Percentiles rank a stretch among this genome's conserved stretches.
Conservation (phyloP, 345 rosid genomes). For the Moricandia arvensis region DNA sequence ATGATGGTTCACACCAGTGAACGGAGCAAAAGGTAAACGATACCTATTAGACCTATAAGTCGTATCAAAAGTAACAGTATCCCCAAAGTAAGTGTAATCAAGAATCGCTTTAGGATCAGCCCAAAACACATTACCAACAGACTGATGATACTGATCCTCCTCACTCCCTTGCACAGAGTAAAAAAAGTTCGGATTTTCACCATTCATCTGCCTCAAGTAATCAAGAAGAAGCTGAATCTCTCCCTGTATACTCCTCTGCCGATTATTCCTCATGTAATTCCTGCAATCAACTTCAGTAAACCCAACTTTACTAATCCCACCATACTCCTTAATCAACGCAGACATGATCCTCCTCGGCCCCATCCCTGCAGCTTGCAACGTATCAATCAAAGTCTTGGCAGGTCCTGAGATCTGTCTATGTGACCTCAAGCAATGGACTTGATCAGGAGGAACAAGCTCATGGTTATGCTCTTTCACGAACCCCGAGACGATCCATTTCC, state of each 20-base stretch:
- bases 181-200: constrained; percentile 43
- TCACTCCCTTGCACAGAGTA: constrained; percentile 44
- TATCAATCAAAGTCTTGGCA: constrained; percentile 62
- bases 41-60: constrained; percentile 54
- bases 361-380: constrained; percentile 65
- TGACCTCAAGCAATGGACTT: constrained; percentile 57
- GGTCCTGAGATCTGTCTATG: constrained; percentile 64
- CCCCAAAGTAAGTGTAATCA: constrained; percentile 44
- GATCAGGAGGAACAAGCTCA: constrained; percentile 60
- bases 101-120: constrained; percentile 45
- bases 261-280: constrained; percentile 57
- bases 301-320: constrained; percentile 61
- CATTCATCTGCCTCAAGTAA: constrained; percentile 51
- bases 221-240: constrained; percentile 53
- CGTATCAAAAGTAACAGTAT: constrained; percentile 50
- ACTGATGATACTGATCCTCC: constrained; percentile 25
- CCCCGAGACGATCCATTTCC: constrained; percentile 57
- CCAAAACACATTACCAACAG: constrained; percentile 49
- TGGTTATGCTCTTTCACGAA: constrained; percentile 57
- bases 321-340: constrained; percentile 54
- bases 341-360: constrained; percentile 67
- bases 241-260: constrained; percentile 51
- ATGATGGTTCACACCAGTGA: constrained; percentile 59
- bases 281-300: constrained; percentile 62
- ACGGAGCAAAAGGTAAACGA: constrained; percentile 50